These are phyloP conservation scores for Aspergillus nanangensis DNA, from an alignment of 495 filamentous ascomycete genomes.

Conservation along the genomic window DNA sequence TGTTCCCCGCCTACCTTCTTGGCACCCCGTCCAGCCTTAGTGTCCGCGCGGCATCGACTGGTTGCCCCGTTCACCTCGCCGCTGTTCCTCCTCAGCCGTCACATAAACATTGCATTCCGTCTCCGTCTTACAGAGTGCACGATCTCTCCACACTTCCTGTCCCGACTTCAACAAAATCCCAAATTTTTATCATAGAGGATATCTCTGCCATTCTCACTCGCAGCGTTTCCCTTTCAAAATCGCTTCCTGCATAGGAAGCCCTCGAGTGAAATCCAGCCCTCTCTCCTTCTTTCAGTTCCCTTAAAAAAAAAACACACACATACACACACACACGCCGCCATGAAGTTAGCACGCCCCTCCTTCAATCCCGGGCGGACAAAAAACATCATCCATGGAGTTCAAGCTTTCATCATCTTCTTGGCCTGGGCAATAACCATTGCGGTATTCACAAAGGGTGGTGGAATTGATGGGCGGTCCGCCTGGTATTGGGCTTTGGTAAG, in stretches of 20 bases:
- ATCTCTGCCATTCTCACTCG: too few species aligned
- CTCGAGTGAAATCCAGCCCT: too few species aligned
- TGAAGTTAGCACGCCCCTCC: conserved; percentile 29
- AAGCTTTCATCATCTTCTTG: conserved; percentile 65
- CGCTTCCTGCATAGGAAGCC: too few species aligned
- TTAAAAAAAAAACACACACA: too few species aligned
- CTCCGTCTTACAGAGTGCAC: neutral
- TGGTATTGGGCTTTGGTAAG: conserved; percentile 79
- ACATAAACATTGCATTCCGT: conserved; percentile 19
- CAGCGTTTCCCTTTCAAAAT: too few species aligned
- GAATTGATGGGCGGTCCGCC: conserved; percentile 62
- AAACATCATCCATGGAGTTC: conserved; percentile 47
- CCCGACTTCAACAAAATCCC: neutral
- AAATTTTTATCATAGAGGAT: too few species aligned
- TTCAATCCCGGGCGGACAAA: conserved; percentile 42
- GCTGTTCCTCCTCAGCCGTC: conserved; percentile 11
- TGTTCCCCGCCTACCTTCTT: too few species aligned
- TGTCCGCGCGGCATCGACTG: conserved; percentile 19
- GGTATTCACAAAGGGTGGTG: conserved; percentile 60
- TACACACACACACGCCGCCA: conserved; percentile 10
- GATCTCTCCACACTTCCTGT: neutral
- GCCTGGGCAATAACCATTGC: conserved; percentile 70
- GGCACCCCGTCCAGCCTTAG: conserved; percentile 8
- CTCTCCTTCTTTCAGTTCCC: too few species aligned
- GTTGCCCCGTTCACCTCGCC: conserved; percentile 21